Conservation (phyloP, 371 early-diverging fungal species). For the Entomophthora muscae region DNA sequence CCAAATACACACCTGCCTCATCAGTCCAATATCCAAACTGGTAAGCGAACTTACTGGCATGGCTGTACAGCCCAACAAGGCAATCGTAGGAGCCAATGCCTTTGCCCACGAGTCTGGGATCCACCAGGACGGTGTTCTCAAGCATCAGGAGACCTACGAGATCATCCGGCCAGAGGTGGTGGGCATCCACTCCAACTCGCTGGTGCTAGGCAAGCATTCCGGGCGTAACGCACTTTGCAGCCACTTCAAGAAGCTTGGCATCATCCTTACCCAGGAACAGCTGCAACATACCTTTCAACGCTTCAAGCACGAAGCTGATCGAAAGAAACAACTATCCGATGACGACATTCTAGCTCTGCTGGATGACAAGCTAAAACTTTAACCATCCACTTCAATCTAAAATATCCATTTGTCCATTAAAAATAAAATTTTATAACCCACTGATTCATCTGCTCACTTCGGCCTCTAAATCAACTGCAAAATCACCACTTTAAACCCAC, state of each 20-base stretch:
- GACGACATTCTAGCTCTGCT: conserved; percentile 71
- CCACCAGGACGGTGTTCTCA: conserved; percentile 94
- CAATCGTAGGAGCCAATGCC: conserved; percentile 94
- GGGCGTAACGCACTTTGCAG: conserved; percentile 83
- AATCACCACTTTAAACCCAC: no score
- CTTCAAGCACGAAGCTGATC: conserved; percentile 82
- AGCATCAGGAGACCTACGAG: conserved; percentile 86
- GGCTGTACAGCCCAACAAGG: conserved; percentile 90
- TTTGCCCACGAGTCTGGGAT: conserved; percentile 94
- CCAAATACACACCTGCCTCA: conserved; percentile 71
- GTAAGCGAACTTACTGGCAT: conserved; percentile 80
- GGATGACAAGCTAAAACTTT: conserved; percentile 46
- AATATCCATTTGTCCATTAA: no score
- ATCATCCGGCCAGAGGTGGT: conserved; percentile 84
- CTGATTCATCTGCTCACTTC: no score
- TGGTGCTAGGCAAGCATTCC: conserved; percentile 91
- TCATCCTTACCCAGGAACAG: conserved; percentile 34
- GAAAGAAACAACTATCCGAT: conserved; percentile 80
- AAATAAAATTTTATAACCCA: no score
- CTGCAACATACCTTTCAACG: conserved; percentile 65
- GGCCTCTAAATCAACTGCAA: no score
- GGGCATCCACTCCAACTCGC: conserved; percentile 60
- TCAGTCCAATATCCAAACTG: conserved; percentile 72
- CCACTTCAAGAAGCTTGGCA: conserved; percentile 61
- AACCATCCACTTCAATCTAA: no score